phyloP scores from a whole-genome alignment of 2,329 filamentous ascomycete genomes.

The Xylariales sp. region DNA sequence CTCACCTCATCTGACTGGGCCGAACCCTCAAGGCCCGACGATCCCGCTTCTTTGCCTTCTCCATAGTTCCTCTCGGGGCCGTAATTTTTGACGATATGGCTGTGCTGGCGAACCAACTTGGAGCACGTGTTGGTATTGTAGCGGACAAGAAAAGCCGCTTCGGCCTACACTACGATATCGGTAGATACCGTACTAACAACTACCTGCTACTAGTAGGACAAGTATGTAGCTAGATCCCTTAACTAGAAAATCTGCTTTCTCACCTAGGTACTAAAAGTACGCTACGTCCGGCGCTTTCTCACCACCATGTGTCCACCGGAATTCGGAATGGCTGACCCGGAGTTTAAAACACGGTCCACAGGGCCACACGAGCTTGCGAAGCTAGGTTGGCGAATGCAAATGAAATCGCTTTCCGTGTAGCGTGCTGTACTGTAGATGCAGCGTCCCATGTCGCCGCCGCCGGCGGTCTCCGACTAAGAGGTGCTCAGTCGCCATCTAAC shows the following conservation, averaged over 20 bases:
- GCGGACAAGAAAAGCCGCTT: slow-evolving; percentile 7
- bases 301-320: slow-evolving; percentile 28
- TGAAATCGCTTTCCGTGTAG: slow-evolving; percentile 29
- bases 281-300: slow-evolving; percentile 12
- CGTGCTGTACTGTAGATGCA: slow-evolving; percentile 29
- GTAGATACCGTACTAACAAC: not conserved
- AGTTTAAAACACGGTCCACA: slow-evolving; percentile 23
- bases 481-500: not conserved
- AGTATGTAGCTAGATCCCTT: slow-evolving; percentile 2
- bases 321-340: slow-evolving; percentile 35
- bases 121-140: slow-evolving; percentile 11
- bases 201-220: slow-evolving; percentile 2
- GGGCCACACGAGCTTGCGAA: slow-evolving; percentile 23
- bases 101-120: slow-evolving; percentile 13
- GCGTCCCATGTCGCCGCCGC: slow-evolving; percentile 22
- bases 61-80: not conserved
- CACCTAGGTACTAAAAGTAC: slow-evolving; percentile 1
- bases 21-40: slow-evolving; percentile 5
- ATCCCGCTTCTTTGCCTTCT: slow-evolving; percentile 32
- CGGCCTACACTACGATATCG: slow-evolving; percentile 15
- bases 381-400: slow-evolving; percentile 28
- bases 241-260: not conserved
- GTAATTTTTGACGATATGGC: not conserved
- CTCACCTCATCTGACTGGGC: slow-evolving; percentile 29
- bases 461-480: slow-evolving; percentile 31